Conservation (phyloP, 2,329 filamentous ascomycete species). For the Cryphonectria japonica region DNA sequence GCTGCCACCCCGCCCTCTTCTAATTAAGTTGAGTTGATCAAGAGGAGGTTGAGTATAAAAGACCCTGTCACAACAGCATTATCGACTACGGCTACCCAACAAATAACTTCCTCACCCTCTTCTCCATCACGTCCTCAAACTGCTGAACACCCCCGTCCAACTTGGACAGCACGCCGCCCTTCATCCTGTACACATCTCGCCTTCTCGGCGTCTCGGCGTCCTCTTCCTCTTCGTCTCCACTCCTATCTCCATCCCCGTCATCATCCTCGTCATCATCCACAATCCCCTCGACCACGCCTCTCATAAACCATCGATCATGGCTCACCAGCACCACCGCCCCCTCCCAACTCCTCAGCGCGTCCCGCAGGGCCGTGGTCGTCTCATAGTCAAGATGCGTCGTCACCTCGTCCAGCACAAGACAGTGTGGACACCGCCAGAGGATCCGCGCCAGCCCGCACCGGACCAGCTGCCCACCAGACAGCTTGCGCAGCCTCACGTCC, state of each 20-base stretch:
- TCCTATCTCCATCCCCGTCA: conserved; percentile 35
- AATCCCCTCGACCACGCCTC: conserved; percentile 70
- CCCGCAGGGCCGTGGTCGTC: conserved; percentile 72
- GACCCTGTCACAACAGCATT: no score
- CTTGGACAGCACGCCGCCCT: conserved; percentile 57
- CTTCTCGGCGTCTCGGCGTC: conserved; percentile 49
- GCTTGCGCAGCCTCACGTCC: conserved; percentile 71
- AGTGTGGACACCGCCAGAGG: conserved; percentile 70
- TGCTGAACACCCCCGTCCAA: conserved; percentile 65
- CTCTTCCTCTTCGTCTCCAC: conserved; percentile 45
- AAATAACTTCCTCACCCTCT: conserved; percentile 54
- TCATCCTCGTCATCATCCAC: conserved; percentile 43
- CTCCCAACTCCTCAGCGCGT: conserved; percentile 68
- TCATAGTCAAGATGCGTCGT: conserved; percentile 86
- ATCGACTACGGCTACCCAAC: background rate
- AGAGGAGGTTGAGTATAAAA: background rate
- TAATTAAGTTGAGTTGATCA: no score
- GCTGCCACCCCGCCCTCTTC: background rate
- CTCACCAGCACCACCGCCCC: conserved; percentile 78
- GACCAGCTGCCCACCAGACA: conserved; percentile 81
- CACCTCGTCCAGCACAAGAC: conserved; percentile 78
- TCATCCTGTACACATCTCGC: conserved; percentile 64
- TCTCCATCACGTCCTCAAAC: conserved; percentile 68
- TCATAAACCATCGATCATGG: conserved; percentile 82
- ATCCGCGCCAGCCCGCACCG: conserved; percentile 67